A percentile compares a stretch with the other conserved stretches of the same genome.
phyloP scores from a whole-genome alignment of 805 yeast genomes.

The Candida nonsorbophila region DNA sequence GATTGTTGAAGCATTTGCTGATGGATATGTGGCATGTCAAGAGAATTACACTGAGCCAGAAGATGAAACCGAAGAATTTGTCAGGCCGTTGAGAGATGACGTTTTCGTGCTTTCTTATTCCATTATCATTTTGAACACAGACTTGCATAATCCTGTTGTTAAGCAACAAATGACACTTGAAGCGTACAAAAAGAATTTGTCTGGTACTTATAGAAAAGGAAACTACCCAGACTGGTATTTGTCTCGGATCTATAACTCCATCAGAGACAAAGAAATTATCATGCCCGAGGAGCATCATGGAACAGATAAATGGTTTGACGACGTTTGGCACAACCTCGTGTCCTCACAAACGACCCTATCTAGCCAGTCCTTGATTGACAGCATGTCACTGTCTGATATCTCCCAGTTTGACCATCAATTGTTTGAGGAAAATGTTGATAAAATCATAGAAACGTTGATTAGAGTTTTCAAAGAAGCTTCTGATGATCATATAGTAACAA shows the following conservation, averaged over 20 bases:
- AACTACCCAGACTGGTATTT: constrained; percentile 87
- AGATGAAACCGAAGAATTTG: constrained; percentile 33
- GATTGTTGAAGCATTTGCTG: constrained; percentile 81
- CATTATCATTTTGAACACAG: constrained; percentile 90
- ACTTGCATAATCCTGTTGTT: constrained; percentile 86
- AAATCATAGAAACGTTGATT: constrained; percentile 66
- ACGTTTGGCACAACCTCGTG: constrained; percentile 69
- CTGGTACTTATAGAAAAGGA: constrained; percentile 69
- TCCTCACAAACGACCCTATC: constrained; percentile 34
- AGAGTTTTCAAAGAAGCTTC: constrained; percentile 81
- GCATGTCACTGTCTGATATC: constrained; percentile 13
- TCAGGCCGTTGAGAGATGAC: constrained; percentile 76
- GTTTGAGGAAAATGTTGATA: constrained; percentile 58
- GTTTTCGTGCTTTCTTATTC: constrained; percentile 89
- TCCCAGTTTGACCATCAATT: constrained; percentile 67
- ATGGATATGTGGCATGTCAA: constrained; percentile 68
- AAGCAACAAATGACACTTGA: constrained; percentile 87
- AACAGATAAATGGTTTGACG: constrained; percentile 88
- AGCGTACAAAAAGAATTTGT: constrained; percentile 71
- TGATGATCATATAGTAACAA: constrained; percentile 83
- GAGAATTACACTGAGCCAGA: constrained; percentile 10
- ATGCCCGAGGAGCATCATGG: constrained; percentile 98
- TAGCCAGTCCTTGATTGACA: constrained; percentile 2
- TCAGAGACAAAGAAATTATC: constrained; percentile 81
- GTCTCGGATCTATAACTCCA: constrained; percentile 73